Conservation (phyloP, 2,329 filamentous ascomycete genomes). For the Xylaria sp. region DNA sequence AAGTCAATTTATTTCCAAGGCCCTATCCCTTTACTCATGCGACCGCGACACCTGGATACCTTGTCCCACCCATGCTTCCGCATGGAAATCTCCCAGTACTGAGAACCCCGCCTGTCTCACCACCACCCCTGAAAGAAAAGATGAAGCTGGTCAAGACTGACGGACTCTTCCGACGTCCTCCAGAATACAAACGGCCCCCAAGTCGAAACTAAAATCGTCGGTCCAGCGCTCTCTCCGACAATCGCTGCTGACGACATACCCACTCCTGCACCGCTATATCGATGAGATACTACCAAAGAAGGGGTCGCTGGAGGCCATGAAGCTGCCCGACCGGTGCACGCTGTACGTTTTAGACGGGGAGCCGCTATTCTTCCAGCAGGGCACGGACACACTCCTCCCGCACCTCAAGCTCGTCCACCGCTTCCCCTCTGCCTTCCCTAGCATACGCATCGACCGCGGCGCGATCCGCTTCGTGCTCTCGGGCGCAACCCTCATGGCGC, state of each 20-base stretch:
- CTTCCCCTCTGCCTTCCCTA: slow-evolving; percentile 86
- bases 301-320: slow-evolving; percentile 87
- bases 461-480: slow-evolving; percentile 96
- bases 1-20: slow-evolving; percentile 48
- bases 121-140: neutral
- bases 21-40: neutral
- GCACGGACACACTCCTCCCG: slow-evolving; percentile 79
- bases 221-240: slow-evolving; percentile 87
- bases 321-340: slow-evolving; percentile 89
- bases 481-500: slow-evolving; percentile 95
- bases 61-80: neutral
- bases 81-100: neutral
- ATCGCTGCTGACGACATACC: slow-evolving; percentile 85
- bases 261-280: slow-evolving; percentile 85
- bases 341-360: slow-evolving; percentile 84
- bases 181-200: slow-evolving; percentile 80
- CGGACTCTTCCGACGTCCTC: slow-evolving; percentile 8
- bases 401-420: slow-evolving; percentile 91
- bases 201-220: slow-evolving; percentile 97
- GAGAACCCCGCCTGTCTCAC: slow-evolving; percentile 26
- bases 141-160: slow-evolving; percentile 5
- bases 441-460: slow-evolving; percentile 90
- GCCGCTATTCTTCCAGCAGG: slow-evolving; percentile 92
- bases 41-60: neutral
- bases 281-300: slow-evolving; percentile 98